phyloP scores from a whole-genome alignment of 1,284 basidiomycete species.

The Anthracocystis walkeri region DNA sequence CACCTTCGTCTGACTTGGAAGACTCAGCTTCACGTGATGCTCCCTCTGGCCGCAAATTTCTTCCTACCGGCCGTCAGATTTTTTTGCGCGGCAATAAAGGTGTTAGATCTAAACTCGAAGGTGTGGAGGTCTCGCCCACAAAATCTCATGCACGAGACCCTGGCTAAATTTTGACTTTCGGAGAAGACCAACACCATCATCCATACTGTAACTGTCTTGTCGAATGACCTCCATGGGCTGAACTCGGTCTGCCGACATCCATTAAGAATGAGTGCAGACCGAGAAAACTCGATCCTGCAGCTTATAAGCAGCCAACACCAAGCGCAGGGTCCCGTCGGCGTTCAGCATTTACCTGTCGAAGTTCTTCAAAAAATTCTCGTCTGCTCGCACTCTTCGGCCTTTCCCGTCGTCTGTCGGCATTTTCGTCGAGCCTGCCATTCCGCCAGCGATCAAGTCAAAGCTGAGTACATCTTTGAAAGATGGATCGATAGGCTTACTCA shows the following conservation, averaged over 20 bases:
- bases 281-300: slow-evolving; percentile 2
- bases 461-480: slow-evolving; percentile 23
- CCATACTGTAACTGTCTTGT: neutral
- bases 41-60: slow-evolving; percentile 20
- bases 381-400: slow-evolving; percentile 15
- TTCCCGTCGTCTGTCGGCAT: slow-evolving; percentile 22
- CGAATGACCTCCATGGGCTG: neutral
- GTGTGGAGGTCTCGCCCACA: slow-evolving; percentile 7
- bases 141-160: slow-evolving; percentile 3
- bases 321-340: slow-evolving; percentile 5
- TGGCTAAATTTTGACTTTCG: slow-evolving; percentile 6
- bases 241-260: slow-evolving; percentile 30
- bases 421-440: slow-evolving; percentile 20
- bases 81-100: neutral
- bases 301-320: neutral
- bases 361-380: slow-evolving; percentile 34
- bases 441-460: slow-evolving; percentile 12
- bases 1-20: slow-evolving; percentile 17
- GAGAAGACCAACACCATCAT: slow-evolving; percentile 6
- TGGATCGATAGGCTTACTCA: slow-evolving; percentile 25
- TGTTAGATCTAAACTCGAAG: neutral
- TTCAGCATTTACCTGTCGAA: slow-evolving; percentile 39
- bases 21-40: slow-evolving; percentile 40
- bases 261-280: slow-evolving; percentile 30
- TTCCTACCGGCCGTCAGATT: slow-evolving; percentile 33